Evolutionary conservation across 371 early-diverging fungal species (phyloP).

Genomic region (Lichtheimia corymbifera): DNA sequence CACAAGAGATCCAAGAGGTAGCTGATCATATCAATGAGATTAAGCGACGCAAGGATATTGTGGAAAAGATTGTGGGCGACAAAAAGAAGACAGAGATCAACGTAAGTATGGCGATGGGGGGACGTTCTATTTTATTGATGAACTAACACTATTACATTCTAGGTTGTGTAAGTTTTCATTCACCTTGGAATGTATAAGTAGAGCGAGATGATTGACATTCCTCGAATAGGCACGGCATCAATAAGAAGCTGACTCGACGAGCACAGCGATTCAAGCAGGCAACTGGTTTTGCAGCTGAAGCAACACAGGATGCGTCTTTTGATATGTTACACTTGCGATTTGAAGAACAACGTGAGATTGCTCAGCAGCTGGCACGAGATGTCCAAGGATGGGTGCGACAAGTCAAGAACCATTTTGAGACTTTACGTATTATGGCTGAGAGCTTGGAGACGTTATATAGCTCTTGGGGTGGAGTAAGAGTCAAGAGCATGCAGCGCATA

Average conservation of each 20-base stretch:
- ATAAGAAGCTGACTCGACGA: slow-evolving; percentile 68
- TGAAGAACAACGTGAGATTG: slow-evolving; percentile 56
- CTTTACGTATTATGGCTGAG: slow-evolving; percentile 55
- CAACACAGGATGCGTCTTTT: slow-evolving; percentile 58
- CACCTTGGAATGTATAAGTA: background rate
- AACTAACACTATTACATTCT: background rate
- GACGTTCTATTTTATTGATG: background rate
- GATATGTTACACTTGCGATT: slow-evolving; percentile 64
- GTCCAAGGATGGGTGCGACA: slow-evolving; percentile 60
- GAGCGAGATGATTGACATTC: background rate
- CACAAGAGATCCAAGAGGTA: slow-evolving; percentile 61
- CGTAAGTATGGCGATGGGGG: slow-evolving; percentile 26
- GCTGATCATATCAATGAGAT: slow-evolving; percentile 87
- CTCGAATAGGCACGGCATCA: slow-evolving; percentile 64
- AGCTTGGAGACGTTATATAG: slow-evolving; percentile 64
- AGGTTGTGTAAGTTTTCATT: slow-evolving; percentile 38
- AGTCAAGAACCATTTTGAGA: slow-evolving; percentile 59
- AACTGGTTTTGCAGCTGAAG: slow-evolving; percentile 38
- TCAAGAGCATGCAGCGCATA: slow-evolving; percentile 33
- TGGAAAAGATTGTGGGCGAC: slow-evolving; percentile 80
- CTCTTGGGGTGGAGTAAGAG: slow-evolving; percentile 43
- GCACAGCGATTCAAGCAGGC: slow-evolving; percentile 34
- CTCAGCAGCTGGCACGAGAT: slow-evolving; percentile 54
- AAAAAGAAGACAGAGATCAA: slow-evolving; percentile 67
- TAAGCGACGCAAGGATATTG: slow-evolving; percentile 84